phyloP scores from a whole-genome alignment of 2,329 filamentous ascomycete species.

The Berkeleyomyces rouxiae region DNA sequence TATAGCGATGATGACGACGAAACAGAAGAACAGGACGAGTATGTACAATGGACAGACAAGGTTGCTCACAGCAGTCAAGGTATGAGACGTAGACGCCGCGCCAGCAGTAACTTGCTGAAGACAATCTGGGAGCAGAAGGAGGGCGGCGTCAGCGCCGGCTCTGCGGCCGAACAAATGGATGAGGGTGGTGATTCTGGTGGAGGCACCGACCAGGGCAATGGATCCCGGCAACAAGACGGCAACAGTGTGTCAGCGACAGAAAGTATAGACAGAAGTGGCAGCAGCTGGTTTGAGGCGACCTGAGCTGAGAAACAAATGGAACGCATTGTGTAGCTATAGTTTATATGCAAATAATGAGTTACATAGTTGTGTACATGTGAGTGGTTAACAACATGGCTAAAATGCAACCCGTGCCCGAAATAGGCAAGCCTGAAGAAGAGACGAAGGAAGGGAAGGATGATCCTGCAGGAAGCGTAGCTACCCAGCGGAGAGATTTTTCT shows the following conservation, averaged over 20 bases:
- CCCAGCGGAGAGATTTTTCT: background rate
- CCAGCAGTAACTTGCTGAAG: background rate
- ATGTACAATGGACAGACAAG: background rate
- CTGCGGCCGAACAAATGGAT: background rate
- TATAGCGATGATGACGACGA: background rate
- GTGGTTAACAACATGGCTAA: background rate
- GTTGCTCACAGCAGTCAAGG: background rate
- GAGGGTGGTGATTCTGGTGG: background rate
- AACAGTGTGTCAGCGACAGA: background rate
- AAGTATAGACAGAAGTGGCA: background rate
- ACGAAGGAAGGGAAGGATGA: background rate
- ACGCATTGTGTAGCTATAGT: background rate
- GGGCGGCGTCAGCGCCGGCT: background rate
- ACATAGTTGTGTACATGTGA: too few species aligned
- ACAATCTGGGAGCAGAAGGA: constrained; percentile 1
- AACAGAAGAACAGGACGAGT: background rate
- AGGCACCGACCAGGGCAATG: background rate
- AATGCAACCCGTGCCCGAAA: background rate
- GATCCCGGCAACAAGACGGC: background rate
- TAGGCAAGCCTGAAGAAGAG: background rate
- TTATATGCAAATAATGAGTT: too few species aligned
- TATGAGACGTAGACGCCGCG: background rate
- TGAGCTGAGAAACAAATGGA: background rate
- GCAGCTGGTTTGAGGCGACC: background rate
- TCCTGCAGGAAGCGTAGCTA: background rate